Evolutionary conservation across 495 filamentous ascomycete species (phyloP), one percentile per base, ranked within the genome.

Genomic region (Neurospora intermedia): DNA sequence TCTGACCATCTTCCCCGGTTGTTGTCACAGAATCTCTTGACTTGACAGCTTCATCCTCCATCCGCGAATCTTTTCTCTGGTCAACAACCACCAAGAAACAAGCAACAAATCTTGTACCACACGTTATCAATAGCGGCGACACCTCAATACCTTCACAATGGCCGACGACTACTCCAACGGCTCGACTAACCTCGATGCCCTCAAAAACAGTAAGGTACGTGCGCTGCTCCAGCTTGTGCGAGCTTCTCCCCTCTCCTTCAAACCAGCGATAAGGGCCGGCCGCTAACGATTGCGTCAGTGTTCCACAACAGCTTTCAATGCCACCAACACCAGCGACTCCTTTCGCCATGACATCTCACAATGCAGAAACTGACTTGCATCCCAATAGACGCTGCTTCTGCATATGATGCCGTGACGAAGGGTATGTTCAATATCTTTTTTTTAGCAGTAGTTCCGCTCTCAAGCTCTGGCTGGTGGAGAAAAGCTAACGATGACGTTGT

Each of bases 181-280:
- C 15, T 20, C 79, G 75, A 72, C 73, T 74, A 77, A 78, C 46
- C 70, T 79, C 62, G 75, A 85, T 41, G 70, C 76, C 73, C 73
- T 83, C 69, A 85, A 85, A 78, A 79, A 77, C 78, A 85, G 84
- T 85, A 80, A 82, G 84, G 84, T 85, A 70, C 73, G 83, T 85
- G 13, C 23, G 45, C 23, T 66, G 54, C 54, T 73, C 43, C 66
- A 69, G 23, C 46, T 43, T 54, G 40, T 31, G 23, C 23, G 7
- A 40, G 20, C 59, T 73, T 38, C 38, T 70, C 48, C 43, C 41
- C 40, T 66, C 38, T 40, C 46, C 38, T 72, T 72, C 62, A 43
- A 70, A 66, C 38, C 71, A 35, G 39, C 38, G 46, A 70, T 45
- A 71, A 73, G 48, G 48, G 20, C 73, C 59, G 72, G 59, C 9